Percentiles rank a stretch among this genome's conserved stretches.
phyloP scores from a whole-genome alignment of 805 yeast genomes.

The Gaillardinia entomophila region DNA sequence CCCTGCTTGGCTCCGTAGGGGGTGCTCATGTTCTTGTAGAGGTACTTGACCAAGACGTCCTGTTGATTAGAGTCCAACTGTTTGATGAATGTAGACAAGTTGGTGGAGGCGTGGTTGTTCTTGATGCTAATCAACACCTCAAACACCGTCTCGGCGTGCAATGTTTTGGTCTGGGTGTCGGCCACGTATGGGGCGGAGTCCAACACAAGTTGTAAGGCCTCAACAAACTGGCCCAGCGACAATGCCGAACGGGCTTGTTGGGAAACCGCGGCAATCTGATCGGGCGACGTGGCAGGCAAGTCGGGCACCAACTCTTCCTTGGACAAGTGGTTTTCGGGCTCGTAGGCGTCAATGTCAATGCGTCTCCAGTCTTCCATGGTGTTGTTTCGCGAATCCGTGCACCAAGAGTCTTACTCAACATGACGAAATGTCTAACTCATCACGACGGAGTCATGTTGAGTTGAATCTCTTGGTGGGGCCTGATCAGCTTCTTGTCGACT shows the following conservation, averaged over 20 bases:
- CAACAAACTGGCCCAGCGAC: slow-evolving; percentile 65
- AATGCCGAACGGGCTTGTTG: slow-evolving; percentile 56
- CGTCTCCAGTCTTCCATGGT: slow-evolving; percentile 81
- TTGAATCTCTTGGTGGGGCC: no score
- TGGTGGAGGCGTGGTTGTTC: slow-evolving; percentile 58
- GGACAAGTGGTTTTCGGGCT: slow-evolving; percentile 69
- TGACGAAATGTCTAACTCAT: no score
- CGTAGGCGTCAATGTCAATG: slow-evolving; percentile 88
- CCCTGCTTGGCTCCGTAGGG: slow-evolving; percentile 81
- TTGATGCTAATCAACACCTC: slow-evolving; percentile 54
- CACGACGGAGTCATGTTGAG: no score
- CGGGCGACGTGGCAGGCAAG: slow-evolving; percentile 34
- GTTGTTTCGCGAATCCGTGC: no score
- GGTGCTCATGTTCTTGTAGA: slow-evolving; percentile 79
- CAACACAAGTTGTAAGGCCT: slow-evolving; percentile 61
- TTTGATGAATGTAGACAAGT: slow-evolving; percentile 57
- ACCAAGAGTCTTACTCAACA: no score
- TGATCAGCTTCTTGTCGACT: no score
- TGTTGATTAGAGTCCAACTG: slow-evolving; percentile 59
- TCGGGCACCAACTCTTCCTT: slow-evolving; percentile 59
- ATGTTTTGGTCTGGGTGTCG: slow-evolving; percentile 47
- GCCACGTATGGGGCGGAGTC: slow-evolving; percentile 82
- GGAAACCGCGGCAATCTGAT: slow-evolving; percentile 51
- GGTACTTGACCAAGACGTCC: slow-evolving; percentile 73
- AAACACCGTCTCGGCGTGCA: slow-evolving; percentile 45